A percentile compares a stretch with the other conserved stretches of the same genome.
These are phyloP conservation scores for Suhomyces bribrorum DNA, from an alignment of 1,139 yeast species.

Conservation along the genomic window DNA sequence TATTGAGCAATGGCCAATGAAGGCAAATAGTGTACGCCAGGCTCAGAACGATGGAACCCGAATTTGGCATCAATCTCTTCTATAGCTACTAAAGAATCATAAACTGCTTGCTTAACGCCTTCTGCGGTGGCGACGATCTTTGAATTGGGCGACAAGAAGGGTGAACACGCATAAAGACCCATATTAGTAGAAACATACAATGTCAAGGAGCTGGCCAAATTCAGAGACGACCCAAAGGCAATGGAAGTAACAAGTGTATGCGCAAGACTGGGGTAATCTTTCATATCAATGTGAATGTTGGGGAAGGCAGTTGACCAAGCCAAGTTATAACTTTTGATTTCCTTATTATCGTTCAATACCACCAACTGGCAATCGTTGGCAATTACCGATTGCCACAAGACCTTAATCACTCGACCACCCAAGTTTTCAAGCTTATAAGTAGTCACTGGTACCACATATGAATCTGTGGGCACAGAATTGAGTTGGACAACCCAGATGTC, in stretches of 20 bases:
- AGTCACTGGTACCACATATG: constrained; percentile 15
- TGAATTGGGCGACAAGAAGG: constrained; percentile 27
- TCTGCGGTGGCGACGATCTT: constrained; percentile 26
- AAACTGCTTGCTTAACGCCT: constrained; percentile 25
- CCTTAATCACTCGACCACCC: constrained; percentile 24
- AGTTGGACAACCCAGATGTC: constrained; percentile 29
- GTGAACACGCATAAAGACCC: constrained; percentile 34
- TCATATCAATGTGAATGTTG: constrained; percentile 24
- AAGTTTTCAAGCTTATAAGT: constrained; percentile 20
- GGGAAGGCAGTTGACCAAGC: constrained; percentile 28
- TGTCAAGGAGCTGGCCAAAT: constrained; percentile 36
- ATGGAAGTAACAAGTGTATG: constrained; percentile 30
- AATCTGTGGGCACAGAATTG: constrained; percentile 17
- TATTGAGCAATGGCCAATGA: constrained; percentile 22
- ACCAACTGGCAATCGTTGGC: constrained; percentile 33
- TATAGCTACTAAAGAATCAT: constrained; percentile 26
- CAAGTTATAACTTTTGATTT: constrained; percentile 33
- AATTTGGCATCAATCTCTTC: constrained; percentile 21
- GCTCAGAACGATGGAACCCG: constrained; percentile 14
- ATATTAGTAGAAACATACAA: constrained; percentile 34
- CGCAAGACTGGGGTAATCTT: constrained; percentile 14
- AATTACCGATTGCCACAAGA: constrained; percentile 36
- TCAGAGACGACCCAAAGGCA: constrained; percentile 34
- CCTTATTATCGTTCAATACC: constrained; percentile 27
- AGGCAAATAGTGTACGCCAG: constrained; percentile 19